A percentile compares a stretch with the other conserved stretches of the same genome.
Conservation (phyloP, 148 eudicot genomes). For the Heliosperma pusillum region DNA sequence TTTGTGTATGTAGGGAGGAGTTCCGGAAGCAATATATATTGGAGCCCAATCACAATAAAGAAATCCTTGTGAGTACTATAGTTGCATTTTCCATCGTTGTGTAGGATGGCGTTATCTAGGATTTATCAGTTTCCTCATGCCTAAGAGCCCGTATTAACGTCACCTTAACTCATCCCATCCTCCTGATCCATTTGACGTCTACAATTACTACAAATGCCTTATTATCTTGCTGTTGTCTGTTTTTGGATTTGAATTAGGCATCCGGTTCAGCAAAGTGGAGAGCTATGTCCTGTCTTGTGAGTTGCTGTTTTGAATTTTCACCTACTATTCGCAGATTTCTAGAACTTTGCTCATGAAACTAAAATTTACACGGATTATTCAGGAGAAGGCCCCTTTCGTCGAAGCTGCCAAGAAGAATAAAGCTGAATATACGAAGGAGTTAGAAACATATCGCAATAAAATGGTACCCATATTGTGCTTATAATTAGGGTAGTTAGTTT, state of each 20-base stretch:
- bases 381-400: slow-evolving; percentile 27
- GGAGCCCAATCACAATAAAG: slow-evolving; percentile 13
- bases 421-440: slow-evolving; percentile 17
- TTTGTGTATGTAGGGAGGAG: slow-evolving; percentile 30
- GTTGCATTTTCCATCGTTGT: background rate
- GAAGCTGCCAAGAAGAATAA: slow-evolving; percentile 9
- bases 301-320: background rate
- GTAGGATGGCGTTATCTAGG: too few relatives aligned
- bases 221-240: background rate
- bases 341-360: background rate
- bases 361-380: background rate
- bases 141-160: too few relatives aligned
- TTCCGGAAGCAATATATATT: slow-evolving; percentile 22
- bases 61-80: slow-evolving; percentile 18
- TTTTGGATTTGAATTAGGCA: slow-evolving; percentile 13
- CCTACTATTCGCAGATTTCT: background rate
- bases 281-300: slow-evolving; percentile 26
- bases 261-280: slow-evolving; percentile 29
- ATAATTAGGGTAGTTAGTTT: background rate
- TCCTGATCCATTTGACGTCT: background rate
- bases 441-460: slow-evolving; percentile 11
- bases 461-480: slow-evolving; percentile 3
- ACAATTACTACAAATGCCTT: background rate
- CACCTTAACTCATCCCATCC: too few relatives aligned
- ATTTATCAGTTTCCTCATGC: background rate